These are phyloP conservation scores for Paspalum vaginatum DNA, from an alignment of 176 grass and related monocot species.

Conservation along the genomic window DNA sequence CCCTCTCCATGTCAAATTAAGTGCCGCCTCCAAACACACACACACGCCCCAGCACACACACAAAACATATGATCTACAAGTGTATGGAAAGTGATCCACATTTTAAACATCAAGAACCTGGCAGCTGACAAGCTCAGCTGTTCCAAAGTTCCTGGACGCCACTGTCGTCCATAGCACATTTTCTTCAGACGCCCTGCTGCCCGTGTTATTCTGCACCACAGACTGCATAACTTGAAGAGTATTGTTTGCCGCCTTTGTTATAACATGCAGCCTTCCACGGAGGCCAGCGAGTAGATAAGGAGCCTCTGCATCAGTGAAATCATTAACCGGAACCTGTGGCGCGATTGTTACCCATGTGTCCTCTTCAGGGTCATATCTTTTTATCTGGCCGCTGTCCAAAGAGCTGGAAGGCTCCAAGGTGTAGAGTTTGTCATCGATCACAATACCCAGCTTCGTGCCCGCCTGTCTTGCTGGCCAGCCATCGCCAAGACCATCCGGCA, in stretches of 20 bases:
- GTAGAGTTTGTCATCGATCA: conserved; percentile 67
- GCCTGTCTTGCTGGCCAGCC: conserved; percentile 92
- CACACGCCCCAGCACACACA: neutral
- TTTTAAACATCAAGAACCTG: conserved; percentile 73
- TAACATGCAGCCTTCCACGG: conserved; percentile 70
- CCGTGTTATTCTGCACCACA: conserved; percentile 32
- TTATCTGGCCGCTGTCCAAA: conserved; percentile 76
- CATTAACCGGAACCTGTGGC: conserved; percentile 58
- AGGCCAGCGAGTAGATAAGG: conserved; percentile 83
- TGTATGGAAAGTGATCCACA: neutral
- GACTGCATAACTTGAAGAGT: conserved; percentile 62
- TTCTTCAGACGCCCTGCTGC: conserved; percentile 24
- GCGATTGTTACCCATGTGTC: conserved; percentile 68
- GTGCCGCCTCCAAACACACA: neutral
- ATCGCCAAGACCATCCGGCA: conserved; percentile 76
- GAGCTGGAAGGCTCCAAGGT: conserved; percentile 78
- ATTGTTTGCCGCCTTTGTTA: conserved; percentile 62
- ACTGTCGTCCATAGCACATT: conserved; percentile 60
- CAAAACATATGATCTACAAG: neutral
- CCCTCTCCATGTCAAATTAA: neutral
- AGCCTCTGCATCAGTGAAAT: conserved; percentile 70
- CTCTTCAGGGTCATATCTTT: conserved; percentile 61
- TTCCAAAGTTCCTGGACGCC: conserved; percentile 69
- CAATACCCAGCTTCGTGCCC: conserved; percentile 71
- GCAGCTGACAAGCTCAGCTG: conserved; percentile 79